Evolutionary conservation across 2,329 filamentous ascomycete genomes (phyloP), one percentile per base, ranked within the genome.

Genomic region (Cladosporium oxysporum): DNA sequence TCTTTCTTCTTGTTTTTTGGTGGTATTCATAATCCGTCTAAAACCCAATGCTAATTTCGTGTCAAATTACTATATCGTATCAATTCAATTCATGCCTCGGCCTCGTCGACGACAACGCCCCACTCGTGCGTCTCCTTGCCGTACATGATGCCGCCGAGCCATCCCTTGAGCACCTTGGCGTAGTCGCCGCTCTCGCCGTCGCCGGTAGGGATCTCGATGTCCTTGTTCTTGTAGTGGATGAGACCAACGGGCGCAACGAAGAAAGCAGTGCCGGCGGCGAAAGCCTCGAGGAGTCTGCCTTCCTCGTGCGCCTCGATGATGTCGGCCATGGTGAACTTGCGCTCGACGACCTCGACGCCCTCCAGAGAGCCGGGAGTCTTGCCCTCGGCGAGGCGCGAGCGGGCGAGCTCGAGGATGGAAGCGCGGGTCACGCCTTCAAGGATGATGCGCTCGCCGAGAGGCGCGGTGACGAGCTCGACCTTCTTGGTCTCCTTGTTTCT

Each of bases 341-440:
- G 84, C 87, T 97, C 93, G 0, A 94, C 88, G 47, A 96, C 84
- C 71, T 93, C 90, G 1, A 87, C 69, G 3, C 76, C 73, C 64
- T 83, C 82, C 12, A 81, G 70, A 10, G 55, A 37, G 14, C 50
- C 64, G 12, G 71, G 68, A 10, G 69, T 60, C 18, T 71, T 59
- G 5, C 76, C 72, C 53, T 72, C 67, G 1, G 79, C 77, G 12
- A 96, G 79, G 8, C 89, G 83, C 76, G 88, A 83, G 28, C 86
- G 83, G 0, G 87, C 89, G 23, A 96, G 83, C 70, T 94, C 88
- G 41, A 97, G 78, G 23, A 93, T 87, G 72, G 90, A 93, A 63
- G 91, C 84, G 62, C 93, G 84, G n/a, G 93, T 97, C 12, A 97
- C 89, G 69, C 93, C 93, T 69, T 94, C 91, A 3, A 97, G 84